Conservation (phyloP, 2,329 filamentous ascomycete species). For the Ophiostoma sp. region DNA sequence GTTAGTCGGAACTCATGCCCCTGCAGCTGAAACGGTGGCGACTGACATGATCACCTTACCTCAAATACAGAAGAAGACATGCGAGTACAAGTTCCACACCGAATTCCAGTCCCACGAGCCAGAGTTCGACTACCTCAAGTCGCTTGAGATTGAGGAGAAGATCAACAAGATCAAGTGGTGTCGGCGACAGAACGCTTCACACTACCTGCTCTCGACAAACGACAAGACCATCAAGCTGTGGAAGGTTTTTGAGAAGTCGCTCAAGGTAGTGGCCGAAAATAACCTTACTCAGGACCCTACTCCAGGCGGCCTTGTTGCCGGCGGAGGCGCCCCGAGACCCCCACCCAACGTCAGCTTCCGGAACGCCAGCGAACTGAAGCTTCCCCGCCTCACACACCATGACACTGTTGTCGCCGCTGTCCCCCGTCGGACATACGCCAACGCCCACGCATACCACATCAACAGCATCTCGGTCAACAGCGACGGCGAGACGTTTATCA, state of each 20-base stretch:
- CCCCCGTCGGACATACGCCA: conserved; percentile 91
- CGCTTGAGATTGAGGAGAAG: conserved; percentile 98
- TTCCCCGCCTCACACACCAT: conserved; percentile 93
- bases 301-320: conserved; percentile 64
- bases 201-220: conserved; percentile 96
- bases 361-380: conserved; percentile 75
- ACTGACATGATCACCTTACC: conserved; percentile 32
- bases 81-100: conserved; percentile 99
- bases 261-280: conserved; percentile 98
- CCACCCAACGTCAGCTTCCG: conserved; percentile 71
- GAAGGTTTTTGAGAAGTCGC: conserved; percentile 99
- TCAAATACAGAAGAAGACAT: conserved; percentile 83
- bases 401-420: conserved; percentile 97
- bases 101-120: conserved; percentile 99
- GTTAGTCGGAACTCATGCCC: conserved; percentile 46
- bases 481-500: conserved; percentile 98
- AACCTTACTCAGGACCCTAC: conserved; percentile 94
- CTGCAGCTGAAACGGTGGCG: not conserved
- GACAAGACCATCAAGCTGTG: conserved; percentile 99
- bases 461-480: conserved; percentile 99
- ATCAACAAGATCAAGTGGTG: conserved; percentile 99
- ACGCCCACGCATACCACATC: conserved; percentile 98
- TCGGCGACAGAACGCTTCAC: conserved; percentile 92
- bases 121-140: conserved; percentile 99
- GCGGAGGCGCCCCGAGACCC: conserved; percentile 69